Conservation (phyloP, 164 flowering plant species). For the Macadamia tetraphylla region DNA sequence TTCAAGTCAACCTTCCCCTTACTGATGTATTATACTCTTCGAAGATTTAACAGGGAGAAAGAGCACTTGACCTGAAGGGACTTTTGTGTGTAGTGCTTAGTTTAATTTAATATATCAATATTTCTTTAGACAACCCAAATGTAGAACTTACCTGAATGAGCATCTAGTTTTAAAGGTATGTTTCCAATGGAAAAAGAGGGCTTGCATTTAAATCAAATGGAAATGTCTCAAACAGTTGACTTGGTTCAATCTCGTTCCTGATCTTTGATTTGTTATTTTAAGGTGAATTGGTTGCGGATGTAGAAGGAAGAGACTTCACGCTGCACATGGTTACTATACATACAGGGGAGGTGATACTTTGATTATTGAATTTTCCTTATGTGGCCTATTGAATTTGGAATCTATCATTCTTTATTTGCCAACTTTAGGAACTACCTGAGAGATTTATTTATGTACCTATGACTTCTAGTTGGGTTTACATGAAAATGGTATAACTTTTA, state of each 20-base stretch:
- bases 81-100: too few relatives aligned
- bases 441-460: neutral
- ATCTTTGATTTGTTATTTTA: conserved; percentile 16
- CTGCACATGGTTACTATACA: conserved; percentile 56
- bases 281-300: conserved; percentile 61
- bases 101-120: too few relatives aligned
- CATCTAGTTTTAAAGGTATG: too few relatives aligned
- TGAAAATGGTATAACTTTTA: neutral
- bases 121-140: too few relatives aligned
- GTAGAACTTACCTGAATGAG: neutral
- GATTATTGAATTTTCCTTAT: neutral
- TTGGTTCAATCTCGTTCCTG: conserved; percentile 7
- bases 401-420: neutral
- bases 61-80: too few relatives aligned
- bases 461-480: neutral
- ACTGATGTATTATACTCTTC: too few relatives aligned
- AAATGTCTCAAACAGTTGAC: neutral
- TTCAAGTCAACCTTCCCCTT: too few relatives aligned
- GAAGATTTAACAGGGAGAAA: too few relatives aligned
- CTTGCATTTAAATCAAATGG: neutral
- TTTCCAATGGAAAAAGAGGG: neutral
- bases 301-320: conserved; percentile 60
- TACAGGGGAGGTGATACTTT: conserved; percentile 55
- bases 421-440: neutral
- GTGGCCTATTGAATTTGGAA: neutral